Conservation (phyloP, 768 basidiomycete genomes). For the Hygrophorus pudorinus region DNA sequence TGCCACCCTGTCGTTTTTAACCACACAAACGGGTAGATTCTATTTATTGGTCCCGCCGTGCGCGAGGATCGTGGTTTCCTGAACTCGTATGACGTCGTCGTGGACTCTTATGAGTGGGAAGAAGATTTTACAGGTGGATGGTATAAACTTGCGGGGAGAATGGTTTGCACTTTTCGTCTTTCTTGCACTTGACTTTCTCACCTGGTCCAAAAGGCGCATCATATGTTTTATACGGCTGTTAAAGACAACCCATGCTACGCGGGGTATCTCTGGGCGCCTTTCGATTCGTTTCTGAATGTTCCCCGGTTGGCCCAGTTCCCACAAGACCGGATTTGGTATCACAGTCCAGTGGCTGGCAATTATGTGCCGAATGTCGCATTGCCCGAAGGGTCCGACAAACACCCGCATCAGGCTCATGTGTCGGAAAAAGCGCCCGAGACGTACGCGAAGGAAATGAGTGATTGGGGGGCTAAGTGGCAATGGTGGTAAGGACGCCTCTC, state of each 20-base stretch:
- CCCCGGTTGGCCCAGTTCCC: slow-evolving; percentile 37
- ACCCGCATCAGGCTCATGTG: slow-evolving; percentile 29
- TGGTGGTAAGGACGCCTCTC: slow-evolving; percentile 29
- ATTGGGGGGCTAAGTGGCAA: slow-evolving; percentile 24
- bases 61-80: slow-evolving; percentile 36
- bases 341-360: slow-evolving; percentile 31
- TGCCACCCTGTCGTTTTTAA: neutral
- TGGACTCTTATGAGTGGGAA: slow-evolving; percentile 35
- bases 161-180: slow-evolving; percentile 11
- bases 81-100: slow-evolving; percentile 40
- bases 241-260: slow-evolving; percentile 34
- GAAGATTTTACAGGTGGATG: slow-evolving; percentile 29
- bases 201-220: slow-evolving; percentile 34
- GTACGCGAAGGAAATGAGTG: slow-evolving; percentile 29
- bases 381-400: slow-evolving; percentile 12
- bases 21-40: slow-evolving; percentile 20
- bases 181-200: neutral
- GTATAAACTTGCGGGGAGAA: slow-evolving; percentile 34
- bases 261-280: slow-evolving; percentile 44
- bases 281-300: slow-evolving; percentile 39
- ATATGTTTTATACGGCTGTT: slow-evolving; percentile 41
- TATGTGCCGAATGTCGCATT: slow-evolving; percentile 31
- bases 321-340: slow-evolving; percentile 38
- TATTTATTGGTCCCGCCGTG: slow-evolving; percentile 37
- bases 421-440: slow-evolving; percentile 27